Conservation (phyloP, 2,329 filamentous ascomycete species). For the Myriosclerotinia curreyana region DNA sequence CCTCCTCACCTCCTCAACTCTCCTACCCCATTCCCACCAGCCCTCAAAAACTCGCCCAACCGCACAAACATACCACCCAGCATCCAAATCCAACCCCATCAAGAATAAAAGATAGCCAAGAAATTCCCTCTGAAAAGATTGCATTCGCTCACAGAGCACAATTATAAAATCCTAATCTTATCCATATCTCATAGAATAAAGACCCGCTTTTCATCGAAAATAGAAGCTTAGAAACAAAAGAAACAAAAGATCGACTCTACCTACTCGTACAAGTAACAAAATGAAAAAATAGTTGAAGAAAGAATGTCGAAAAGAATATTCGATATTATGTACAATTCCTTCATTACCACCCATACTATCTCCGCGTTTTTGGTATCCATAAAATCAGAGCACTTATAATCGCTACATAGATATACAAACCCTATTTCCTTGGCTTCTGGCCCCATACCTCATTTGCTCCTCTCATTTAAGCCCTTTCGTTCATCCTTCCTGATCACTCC, state of each 20-base stretch:
- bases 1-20: too few relatives aligned
- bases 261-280: neutral
- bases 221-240: neutral
- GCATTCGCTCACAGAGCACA: neutral
- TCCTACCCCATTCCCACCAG: too few relatives aligned
- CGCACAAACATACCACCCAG: too few relatives aligned
- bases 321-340: slow-evolving; percentile 14
- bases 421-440: neutral
- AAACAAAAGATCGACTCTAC: neutral
- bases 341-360: neutral
- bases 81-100: too few relatives aligned
- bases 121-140: neutral
- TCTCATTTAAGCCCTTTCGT: neutral
- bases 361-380: slow-evolving; percentile 14
- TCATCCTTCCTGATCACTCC: neutral
- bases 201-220: too few relatives aligned
- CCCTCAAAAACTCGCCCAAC: too few relatives aligned
- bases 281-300: neutral
- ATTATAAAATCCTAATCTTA: neutral
- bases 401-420: slow-evolving; percentile 24
- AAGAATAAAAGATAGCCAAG: too few relatives aligned
- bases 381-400: slow-evolving; percentile 11
- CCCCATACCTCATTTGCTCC: neutral
- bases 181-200: neutral
- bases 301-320: neutral